Evolutionary conservation across 2,329 filamentous ascomycete genomes (phyloP), one percentile per base, ranked within the genome.

Genomic region (Trichoderma semiorbis): DNA sequence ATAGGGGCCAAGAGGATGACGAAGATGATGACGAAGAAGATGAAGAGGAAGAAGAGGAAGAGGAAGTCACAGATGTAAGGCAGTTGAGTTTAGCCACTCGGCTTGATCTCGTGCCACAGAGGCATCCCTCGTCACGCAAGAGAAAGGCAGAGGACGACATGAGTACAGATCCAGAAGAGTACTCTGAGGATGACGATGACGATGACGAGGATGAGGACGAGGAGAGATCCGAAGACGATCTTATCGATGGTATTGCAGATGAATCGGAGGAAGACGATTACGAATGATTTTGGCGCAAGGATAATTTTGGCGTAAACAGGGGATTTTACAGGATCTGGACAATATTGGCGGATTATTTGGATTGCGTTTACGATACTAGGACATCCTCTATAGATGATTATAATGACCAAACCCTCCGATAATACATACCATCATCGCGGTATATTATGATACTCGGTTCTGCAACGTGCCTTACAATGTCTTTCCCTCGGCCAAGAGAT

Each of bases 401-500:
- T 53, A 53, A 53, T 53, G n/a, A 53, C 6, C 11, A 53, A 53
- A 6, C 11, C 6, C 47, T 24, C n/a, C 43, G 47, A 53, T 53
- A 14, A 53, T 50, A 50, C 47, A 24, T 21, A 53, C 11, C 47
- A 53, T 2, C n/a, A 50, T 53, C 10, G 14, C 24, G 21, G n/a
- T 14, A 24, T 14, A 24, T 53, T 5, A 53, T 53, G 21, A 53
- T 21, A 24, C 47, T 12, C 11, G 8, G 4, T 21, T 24, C 47
- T 53, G 47, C 11, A 53, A 24, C 5, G 11, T 53, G 39, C 39
- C n/a, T 21, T 39, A 78, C 28, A 80, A 65, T 1, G 78, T 79
- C 65, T 80, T 80, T 18, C 78, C 77, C 68, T 77, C 76, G 0
- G 79, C 80, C 3, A 87, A 78, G 47, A 83, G 74, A 10, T 77